Evolutionary conservation across 1,284 basidiomycete genomes (phyloP).

Genomic region (Microbotryomycetes sp.): DNA sequence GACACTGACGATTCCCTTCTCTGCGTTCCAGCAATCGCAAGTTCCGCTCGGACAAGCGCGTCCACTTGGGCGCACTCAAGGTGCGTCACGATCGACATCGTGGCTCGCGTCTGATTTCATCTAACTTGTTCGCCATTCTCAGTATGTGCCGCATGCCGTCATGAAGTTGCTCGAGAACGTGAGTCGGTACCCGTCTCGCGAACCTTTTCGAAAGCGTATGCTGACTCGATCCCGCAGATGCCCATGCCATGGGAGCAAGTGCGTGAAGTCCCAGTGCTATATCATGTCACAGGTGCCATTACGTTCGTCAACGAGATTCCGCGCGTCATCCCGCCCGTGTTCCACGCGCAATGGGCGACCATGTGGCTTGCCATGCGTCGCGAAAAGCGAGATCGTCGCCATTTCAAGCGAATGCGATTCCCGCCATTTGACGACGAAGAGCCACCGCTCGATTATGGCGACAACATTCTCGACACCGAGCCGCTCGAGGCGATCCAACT

Average conservation of each 20-base stretch:
- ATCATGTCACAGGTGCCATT: slow-evolving; percentile 99
- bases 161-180: slow-evolving; percentile 95
- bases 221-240: slow-evolving; percentile 52
- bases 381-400: slow-evolving; percentile 96
- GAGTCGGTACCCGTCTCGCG: not conserved
- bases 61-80: slow-evolving; percentile 31
- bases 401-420: slow-evolving; percentile 99
- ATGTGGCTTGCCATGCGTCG: slow-evolving; percentile 99
- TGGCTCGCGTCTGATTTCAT: not conserved
- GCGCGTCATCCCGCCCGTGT: slow-evolving; percentile 91
- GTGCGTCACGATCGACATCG: slow-evolving; percentile 4
- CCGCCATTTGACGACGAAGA: slow-evolving; percentile 99
- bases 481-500: slow-evolving; percentile 97
- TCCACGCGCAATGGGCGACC: slow-evolving; percentile 98
- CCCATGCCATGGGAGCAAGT: slow-evolving; percentile 99
- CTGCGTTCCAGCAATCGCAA: slow-evolving; percentile 41
- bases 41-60: slow-evolving; percentile 97
- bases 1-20: not conserved
- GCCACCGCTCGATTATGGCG: slow-evolving; percentile 93
- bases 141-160: slow-evolving; percentile 84
- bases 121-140: not conserved
- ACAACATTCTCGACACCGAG: slow-evolving; percentile 97
- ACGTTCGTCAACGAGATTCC: slow-evolving; percentile 99
- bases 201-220: too few species aligned
- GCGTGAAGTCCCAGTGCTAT: slow-evolving; percentile 90